A percentile compares a stretch with the other conserved stretches of the same genome.
phyloP scores from a whole-genome alignment of 163 green algal species.

The Chlamydomonas reinhardtii region DNA sequence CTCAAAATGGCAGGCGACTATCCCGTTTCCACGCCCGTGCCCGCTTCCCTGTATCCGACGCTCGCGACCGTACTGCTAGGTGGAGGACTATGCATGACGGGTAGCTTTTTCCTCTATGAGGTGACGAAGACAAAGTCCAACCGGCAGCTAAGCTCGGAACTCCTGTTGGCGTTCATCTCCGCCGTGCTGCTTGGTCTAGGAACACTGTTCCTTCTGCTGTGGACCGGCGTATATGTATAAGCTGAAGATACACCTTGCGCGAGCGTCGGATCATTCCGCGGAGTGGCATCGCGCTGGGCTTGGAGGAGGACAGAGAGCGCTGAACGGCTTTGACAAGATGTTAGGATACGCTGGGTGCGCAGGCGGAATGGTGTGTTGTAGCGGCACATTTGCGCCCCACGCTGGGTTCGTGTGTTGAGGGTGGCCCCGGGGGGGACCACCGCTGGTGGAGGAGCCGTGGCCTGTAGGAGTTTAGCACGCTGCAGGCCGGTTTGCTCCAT shows the following conservation, averaged over 20 bases:
- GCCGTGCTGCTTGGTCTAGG: constrained; percentile 61
- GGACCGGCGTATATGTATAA: constrained; percentile 66
- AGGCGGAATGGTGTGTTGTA: too few relatives aligned
- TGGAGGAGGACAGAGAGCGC: too few relatives aligned
- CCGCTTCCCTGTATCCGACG: constrained; percentile 44
- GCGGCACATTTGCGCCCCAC: too few relatives aligned
- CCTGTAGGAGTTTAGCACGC: too few relatives aligned
- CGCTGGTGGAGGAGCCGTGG: too few relatives aligned
- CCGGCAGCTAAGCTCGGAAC: constrained; percentile 46
- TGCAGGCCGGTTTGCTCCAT: too few relatives aligned
- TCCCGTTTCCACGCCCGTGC: neutral
- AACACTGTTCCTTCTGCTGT: constrained; percentile 68
- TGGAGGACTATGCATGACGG: constrained; percentile 47
- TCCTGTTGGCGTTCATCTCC: constrained; percentile 51
- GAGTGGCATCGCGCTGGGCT: too few relatives aligned
- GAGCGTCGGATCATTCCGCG: too few relatives aligned
- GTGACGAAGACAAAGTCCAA: constrained; percentile 60
- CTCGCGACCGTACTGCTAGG: constrained; percentile 56
- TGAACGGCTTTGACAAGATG: too few relatives aligned
- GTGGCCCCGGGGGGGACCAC: too few relatives aligned
- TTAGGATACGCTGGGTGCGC: too few relatives aligned
- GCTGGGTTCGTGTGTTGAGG: too few relatives aligned
- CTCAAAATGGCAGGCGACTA: neutral
- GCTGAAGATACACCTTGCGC: neutral
- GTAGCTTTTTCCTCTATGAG: constrained; percentile 68